phyloP scores from a whole-genome alignment of 2,329 filamentous ascomycete species.

The Samsoniella hepiali region DNA sequence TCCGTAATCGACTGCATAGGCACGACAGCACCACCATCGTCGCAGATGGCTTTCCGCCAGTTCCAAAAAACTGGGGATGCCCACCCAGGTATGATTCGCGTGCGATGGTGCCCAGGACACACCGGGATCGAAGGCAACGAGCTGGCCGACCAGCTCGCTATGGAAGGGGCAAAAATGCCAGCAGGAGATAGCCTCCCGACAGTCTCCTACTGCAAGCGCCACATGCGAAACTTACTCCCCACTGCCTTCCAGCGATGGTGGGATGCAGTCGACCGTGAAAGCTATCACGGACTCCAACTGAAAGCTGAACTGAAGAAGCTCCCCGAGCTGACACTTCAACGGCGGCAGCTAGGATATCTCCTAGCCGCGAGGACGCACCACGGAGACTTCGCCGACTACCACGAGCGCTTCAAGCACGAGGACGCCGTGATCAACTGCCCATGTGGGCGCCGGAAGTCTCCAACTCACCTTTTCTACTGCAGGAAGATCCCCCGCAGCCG shows the following conservation, averaged over 20 bases:
- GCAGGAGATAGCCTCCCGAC: background rate
- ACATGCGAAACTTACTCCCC: background rate
- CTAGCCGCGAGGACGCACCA: slow-evolving; percentile 12
- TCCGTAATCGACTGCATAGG: slow-evolving; percentile 3
- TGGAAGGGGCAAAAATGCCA: slow-evolving; percentile 2
- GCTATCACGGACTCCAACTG: background rate
- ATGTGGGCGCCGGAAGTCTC: too few relatives aligned
- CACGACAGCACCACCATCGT: background rate
- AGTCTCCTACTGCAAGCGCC: slow-evolving; percentile 7
- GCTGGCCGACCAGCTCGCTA: background rate
- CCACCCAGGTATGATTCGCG: background rate
- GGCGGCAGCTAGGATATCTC: slow-evolving; percentile 3
- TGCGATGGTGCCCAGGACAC: slow-evolving; percentile 1
- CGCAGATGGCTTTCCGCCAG: background rate
- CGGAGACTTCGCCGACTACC: slow-evolving; percentile 18
- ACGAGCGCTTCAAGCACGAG: slow-evolving; percentile 17
- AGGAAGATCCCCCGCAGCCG: too few relatives aligned
- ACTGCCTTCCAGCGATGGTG: slow-evolving; percentile 2
- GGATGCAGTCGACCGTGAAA: background rate
- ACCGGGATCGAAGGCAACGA: background rate
- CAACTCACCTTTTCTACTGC: too few relatives aligned
- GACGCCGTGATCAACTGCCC: slow-evolving; percentile 1
- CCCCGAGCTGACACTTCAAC: background rate
- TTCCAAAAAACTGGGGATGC: background rate
- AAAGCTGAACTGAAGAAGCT: background rate